These are phyloP conservation scores for Macrolepiota fuliginosa DNA, from an alignment of 768 basidiomycete genomes.

Conservation along the genomic window DNA sequence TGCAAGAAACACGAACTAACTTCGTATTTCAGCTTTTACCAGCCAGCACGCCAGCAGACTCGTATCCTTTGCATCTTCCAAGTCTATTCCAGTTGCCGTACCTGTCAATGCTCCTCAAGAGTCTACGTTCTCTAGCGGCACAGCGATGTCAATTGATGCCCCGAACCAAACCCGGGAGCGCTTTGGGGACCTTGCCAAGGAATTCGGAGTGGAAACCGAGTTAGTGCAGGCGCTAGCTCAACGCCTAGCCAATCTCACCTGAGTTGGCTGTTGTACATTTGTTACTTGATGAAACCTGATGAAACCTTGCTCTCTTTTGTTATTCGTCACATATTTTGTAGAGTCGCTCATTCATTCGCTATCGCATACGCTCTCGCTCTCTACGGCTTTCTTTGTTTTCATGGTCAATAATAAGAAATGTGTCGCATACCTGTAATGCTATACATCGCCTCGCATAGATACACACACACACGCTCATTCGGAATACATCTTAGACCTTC, in stretches of 20 bases:
- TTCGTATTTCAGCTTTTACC: slow-evolving; percentile 56
- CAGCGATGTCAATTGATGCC: not conserved
- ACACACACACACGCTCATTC: slow-evolving; percentile 4
- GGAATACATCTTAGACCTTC: not conserved
- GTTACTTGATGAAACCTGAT: not conserved
- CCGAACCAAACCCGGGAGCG: slow-evolving; percentile 1
- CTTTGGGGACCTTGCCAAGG: slow-evolving; percentile 53
- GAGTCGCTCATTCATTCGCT: slow-evolving; percentile 6
- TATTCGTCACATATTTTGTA: slow-evolving; percentile 9
- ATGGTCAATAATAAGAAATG: not conserved
- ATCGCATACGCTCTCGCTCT: slow-evolving; percentile 1
- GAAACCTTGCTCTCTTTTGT: not conserved
- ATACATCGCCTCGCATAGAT: slow-evolving; percentile 7
- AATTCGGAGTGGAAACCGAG: slow-evolving; percentile 72
- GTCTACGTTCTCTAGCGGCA: not conserved
- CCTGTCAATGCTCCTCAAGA: slow-evolving; percentile 1
- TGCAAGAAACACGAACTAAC: not conserved
- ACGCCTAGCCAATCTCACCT: slow-evolving; percentile 36
- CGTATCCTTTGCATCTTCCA: slow-evolving; percentile 7
- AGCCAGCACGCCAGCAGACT: slow-evolving; percentile 46
- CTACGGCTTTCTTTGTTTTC: slow-evolving; percentile 7
- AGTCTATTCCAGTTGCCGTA: slow-evolving; percentile 18
- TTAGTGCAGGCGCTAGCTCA: slow-evolving; percentile 67
- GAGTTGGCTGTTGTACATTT: slow-evolving; percentile 8
- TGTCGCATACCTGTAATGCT: slow-evolving; percentile 9